phyloP scores from a whole-genome alignment of 345 rosid genomes.

The Murraya koenigii region DNA sequence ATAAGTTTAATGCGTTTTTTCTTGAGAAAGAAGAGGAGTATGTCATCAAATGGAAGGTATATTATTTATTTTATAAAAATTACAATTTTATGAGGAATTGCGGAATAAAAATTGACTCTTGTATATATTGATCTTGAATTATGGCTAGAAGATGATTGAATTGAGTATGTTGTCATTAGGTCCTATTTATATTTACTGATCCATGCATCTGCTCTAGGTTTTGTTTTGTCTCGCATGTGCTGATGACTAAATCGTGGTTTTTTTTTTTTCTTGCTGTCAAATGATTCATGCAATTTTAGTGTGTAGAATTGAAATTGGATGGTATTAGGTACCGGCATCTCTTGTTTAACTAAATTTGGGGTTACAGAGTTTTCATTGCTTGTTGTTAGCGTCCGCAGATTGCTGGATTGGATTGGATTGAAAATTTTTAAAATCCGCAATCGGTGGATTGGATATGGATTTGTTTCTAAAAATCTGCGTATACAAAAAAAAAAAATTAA shows the following conservation, averaged over 20 bases:
- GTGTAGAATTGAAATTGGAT: not conserved
- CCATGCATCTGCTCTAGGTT: not conserved
- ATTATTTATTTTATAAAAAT: not conserved
- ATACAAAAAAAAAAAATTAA: too few relatives aligned
- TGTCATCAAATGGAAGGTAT: constrained; percentile 48
- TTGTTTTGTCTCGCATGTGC: not conserved
- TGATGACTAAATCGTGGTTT: not conserved
- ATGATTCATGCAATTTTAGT: not conserved
- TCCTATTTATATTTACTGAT: not conserved
- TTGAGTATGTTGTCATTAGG: not conserved
- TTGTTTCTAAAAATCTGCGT: too few relatives aligned
- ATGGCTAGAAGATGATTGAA: not conserved
- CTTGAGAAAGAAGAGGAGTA: constrained; percentile 60
- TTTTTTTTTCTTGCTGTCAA: not conserved
- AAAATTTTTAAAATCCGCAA: too few relatives aligned
- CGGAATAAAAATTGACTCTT: not conserved
- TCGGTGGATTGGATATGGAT: too few relatives aligned
- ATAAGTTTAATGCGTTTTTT: constrained; percentile 56
- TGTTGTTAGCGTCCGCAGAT: not conserved
- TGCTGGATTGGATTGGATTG: too few relatives aligned
- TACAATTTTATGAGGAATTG: not conserved
- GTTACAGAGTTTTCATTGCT: not conserved
- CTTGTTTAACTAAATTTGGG: not conserved
- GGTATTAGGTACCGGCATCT: not conserved
- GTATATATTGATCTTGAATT: not conserved